A percentile compares a stretch with the other conserved stretches of the same genome.
Evolutionary conservation across 2,329 filamentous ascomycete genomes (phyloP).

Genomic region (Colletotrichum brevisporum): DNA sequence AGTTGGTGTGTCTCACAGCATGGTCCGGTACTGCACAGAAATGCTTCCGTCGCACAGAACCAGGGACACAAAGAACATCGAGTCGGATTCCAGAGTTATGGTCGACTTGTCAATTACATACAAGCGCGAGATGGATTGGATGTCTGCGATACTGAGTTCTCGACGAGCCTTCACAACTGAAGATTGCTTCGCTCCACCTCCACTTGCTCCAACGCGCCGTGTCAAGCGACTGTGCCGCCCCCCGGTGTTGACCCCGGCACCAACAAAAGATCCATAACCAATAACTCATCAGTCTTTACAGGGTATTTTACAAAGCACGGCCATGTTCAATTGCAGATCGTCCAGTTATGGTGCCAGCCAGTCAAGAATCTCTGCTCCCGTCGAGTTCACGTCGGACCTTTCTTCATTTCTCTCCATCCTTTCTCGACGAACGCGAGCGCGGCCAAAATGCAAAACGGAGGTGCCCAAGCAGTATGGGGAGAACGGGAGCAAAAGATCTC

Average conservation of each 20-base stretch:
- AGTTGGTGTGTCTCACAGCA: no score
- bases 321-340: background rate
- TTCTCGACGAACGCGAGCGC: background rate
- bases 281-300: background rate
- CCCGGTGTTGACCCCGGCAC: background rate
- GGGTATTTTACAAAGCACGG: background rate
- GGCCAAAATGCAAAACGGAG: background rate
- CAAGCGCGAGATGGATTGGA: no score
- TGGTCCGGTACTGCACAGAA: no score
- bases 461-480: background rate
- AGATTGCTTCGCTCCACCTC: background rate
- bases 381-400: background rate
- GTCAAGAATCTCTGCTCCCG: background rate
- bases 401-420: background rate
- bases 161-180: background rate
- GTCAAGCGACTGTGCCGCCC: background rate
- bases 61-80: no score
- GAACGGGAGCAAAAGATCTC: constrained; percentile 1
- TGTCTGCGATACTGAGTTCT: background rate
- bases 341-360: background rate
- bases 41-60: no score
- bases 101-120: no score
- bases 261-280: background rate
- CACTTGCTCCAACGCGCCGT: background rate
- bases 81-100: no score